Conservation (phyloP, 2,329 filamentous ascomycete genomes). For the Parafenestella ontariensis region DNA sequence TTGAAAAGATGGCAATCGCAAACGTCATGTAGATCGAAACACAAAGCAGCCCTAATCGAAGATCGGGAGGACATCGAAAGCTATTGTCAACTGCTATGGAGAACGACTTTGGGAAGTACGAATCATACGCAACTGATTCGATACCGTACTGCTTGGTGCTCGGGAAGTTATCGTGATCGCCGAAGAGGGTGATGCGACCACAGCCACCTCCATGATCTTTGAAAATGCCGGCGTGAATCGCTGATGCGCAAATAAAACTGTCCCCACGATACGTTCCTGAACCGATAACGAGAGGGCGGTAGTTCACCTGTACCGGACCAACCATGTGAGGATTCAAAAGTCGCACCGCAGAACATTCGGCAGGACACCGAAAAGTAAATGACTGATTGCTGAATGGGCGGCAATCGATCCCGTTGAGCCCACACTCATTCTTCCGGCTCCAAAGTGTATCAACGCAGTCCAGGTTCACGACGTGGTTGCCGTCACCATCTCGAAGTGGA, state of each 20-base stretch:
- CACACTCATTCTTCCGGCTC: constrained; percentile 73
- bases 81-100: constrained; percentile 71
- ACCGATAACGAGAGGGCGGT: constrained; percentile 62
- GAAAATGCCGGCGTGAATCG: constrained; percentile 81
- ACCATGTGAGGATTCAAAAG: constrained; percentile 76
- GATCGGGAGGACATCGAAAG: constrained; percentile 71
- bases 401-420: constrained; percentile 75
- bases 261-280: constrained; percentile 83
- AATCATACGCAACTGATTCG: constrained; percentile 77
- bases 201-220: constrained; percentile 75
- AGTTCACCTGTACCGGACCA: constrained; percentile 68
- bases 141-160: constrained; percentile 74
- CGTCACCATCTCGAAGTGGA: constrained; percentile 63
- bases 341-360: constrained; percentile 69
- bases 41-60: constrained; percentile 79
- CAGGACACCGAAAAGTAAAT: constrained; percentile 76
- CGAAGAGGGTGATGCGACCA: constrained; percentile 77
- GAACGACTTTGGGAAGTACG: constrained; percentile 87
- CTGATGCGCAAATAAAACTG: constrained; percentile 85
- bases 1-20: constrained; percentile 78
- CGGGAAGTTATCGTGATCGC: constrained; percentile 68
- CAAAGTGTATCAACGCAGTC: constrained; percentile 75
- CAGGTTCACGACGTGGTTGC: constrained; percentile 70
- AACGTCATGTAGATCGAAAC: constrained; percentile 79
- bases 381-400: constrained; percentile 74